phyloP scores from a whole-genome alignment of 352 stramenopile genomes.

The Thraustotheca clavata region DNA sequence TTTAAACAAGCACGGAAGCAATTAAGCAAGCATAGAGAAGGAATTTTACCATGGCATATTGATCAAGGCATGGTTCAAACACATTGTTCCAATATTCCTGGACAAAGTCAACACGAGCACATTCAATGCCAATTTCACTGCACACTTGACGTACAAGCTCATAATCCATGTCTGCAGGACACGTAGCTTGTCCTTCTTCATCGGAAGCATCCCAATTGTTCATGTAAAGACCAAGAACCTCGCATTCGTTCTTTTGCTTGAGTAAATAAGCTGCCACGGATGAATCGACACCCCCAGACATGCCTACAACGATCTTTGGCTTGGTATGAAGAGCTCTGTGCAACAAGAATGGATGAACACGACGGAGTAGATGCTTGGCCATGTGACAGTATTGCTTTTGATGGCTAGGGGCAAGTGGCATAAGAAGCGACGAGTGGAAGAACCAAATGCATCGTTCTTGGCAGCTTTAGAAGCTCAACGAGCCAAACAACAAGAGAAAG shows the following conservation, averaged over 20 bases:
- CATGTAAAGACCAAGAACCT: slow-evolving; percentile 97
- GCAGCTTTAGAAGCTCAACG: slow-evolving; percentile 16
- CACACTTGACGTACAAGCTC: slow-evolving; percentile 90
- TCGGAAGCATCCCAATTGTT: slow-evolving; percentile 97
- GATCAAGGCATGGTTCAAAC: slow-evolving; percentile 94
- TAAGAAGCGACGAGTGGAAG: not conserved
- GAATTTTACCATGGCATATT: slow-evolving; percentile 44
- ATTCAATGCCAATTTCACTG: slow-evolving; percentile 83
- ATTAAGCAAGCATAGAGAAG: not conserved
- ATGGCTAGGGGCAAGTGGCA: not conserved
- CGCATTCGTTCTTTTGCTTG: slow-evolving; percentile 73
- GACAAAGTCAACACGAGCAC: slow-evolving; percentile 73
- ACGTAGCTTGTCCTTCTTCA: slow-evolving; percentile 80
- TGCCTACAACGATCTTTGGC: slow-evolving; percentile 86
- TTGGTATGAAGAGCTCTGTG: too few relatives aligned
- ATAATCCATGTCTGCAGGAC: slow-evolving; percentile 86
- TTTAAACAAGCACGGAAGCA: too few relatives aligned
- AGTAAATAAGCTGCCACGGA: slow-evolving; percentile 93
- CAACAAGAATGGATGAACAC: slow-evolving; percentile 4
- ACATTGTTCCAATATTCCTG: slow-evolving; percentile 97
- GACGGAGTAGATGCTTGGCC: not conserved
- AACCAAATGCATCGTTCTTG: slow-evolving; percentile 10
- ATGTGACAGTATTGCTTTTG: not conserved
- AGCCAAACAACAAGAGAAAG: not conserved
- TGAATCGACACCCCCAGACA: slow-evolving; percentile 98